phyloP scores from a whole-genome alignment of 176 grass and related monocot species.

The Canna indica region DNA sequence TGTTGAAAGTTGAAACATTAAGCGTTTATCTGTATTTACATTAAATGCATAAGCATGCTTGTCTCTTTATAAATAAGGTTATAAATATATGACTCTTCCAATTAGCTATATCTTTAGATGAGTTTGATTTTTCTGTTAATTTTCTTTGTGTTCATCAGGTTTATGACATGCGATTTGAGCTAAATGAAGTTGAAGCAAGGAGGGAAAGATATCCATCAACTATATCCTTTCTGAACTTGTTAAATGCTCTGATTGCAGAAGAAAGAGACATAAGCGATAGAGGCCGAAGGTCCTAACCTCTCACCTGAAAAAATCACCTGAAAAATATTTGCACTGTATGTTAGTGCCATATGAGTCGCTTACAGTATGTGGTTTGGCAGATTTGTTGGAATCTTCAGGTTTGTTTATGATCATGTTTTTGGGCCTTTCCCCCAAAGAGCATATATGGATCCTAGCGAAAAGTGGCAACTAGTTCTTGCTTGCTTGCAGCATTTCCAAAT shows the following conservation, averaged over 20 bases:
- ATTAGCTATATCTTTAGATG: neutral
- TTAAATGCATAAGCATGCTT: neutral
- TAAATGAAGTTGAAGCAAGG: constrained; percentile 96
- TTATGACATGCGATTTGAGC: constrained; percentile 97
- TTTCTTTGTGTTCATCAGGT: constrained; percentile 29
- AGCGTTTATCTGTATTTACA: too few species aligned
- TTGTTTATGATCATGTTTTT: constrained; percentile 94
- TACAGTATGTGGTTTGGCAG: constrained; percentile 20
- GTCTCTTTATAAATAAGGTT: neutral
- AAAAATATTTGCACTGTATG: constrained; percentile 17
- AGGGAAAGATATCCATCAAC: constrained; percentile 93
- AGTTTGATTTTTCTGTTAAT: neutral
- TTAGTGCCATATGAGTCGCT: constrained; percentile 1
- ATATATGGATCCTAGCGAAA: constrained; percentile 69
- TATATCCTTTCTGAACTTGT: constrained; percentile 92
- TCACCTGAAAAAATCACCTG: neutral
- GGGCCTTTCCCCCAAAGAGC: constrained; percentile 92
- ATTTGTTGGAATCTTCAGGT: constrained; percentile 90
- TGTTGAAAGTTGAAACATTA: too few species aligned
- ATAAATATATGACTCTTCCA: neutral
- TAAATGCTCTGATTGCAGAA: constrained; percentile 89
- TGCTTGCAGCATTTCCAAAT: constrained; percentile 85
- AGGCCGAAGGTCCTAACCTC: constrained; percentile 47
- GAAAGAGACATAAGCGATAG: constrained; percentile 72
- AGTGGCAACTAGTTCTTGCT: constrained; percentile 86